Percentiles rank a stretch among this genome's conserved stretches.
Conservation (phyloP, 495 filamentous ascomycete species). For the Physcia stellaris region DNA sequence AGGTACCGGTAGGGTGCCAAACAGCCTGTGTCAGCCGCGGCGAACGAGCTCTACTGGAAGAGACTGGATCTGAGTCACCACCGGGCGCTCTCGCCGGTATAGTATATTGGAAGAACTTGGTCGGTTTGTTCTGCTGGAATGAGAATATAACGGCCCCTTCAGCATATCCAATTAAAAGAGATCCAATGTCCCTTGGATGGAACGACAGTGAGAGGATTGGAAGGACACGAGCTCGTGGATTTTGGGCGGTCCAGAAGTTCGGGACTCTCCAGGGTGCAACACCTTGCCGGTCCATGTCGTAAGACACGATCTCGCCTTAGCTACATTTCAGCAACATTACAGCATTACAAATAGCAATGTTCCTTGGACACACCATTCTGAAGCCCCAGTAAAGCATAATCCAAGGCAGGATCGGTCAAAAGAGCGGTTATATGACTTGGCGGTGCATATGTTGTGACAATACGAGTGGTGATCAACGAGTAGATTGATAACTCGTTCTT, state of each 20-base stretch:
- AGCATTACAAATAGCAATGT: neutral
- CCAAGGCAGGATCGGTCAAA: slow-evolving; percentile 71
- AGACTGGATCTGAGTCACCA: slow-evolving; percentile 50
- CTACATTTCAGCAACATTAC: slow-evolving; percentile 1
- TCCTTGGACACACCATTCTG: slow-evolving; percentile 40
- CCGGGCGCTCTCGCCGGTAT: slow-evolving; percentile 74
- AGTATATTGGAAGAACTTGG: slow-evolving; percentile 71
- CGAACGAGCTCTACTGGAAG: slow-evolving; percentile 36
- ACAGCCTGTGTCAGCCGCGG: slow-evolving; percentile 64
- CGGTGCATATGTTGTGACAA: slow-evolving; percentile 52
- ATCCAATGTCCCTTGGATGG: slow-evolving; percentile 88
- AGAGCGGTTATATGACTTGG: slow-evolving; percentile 58
- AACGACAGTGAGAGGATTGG: slow-evolving; percentile 65
- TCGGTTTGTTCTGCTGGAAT: slow-evolving; percentile 72
- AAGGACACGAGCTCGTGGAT: slow-evolving; percentile 39
- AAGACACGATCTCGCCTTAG: slow-evolving; percentile 67
- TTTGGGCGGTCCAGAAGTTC: slow-evolving; percentile 65
- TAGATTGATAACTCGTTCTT: slow-evolving; percentile 74
- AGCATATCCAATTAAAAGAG: slow-evolving; percentile 72
- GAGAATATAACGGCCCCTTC: slow-evolving; percentile 80
- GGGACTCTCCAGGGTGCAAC: slow-evolving; percentile 66
- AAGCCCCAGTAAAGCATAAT: slow-evolving; percentile 75
- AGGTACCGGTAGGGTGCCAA: slow-evolving; percentile 94
- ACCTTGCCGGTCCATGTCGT: slow-evolving; percentile 72
- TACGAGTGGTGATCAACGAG: slow-evolving; percentile 48